Evolutionary conservation across 306 rosid species (phyloP).

Genomic region (Urtica urens): DNA sequence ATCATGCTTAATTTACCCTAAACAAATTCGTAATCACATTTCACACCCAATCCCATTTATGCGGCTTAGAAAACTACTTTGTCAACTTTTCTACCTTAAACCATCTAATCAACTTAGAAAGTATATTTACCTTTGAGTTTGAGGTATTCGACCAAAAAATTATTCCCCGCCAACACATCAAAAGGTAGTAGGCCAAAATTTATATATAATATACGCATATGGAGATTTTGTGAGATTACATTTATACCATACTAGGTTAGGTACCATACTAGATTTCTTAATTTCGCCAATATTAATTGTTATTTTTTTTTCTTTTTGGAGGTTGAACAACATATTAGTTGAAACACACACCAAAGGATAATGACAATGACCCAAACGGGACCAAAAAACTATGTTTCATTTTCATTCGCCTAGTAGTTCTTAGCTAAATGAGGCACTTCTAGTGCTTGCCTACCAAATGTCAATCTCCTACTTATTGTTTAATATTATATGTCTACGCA

Average conservation of each 20-base stretch:
- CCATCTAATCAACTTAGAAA: background rate
- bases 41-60: background rate
- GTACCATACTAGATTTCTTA: too few species aligned
- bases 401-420: background rate
- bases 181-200: background rate
- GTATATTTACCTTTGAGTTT: background rate
- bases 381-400: too few species aligned
- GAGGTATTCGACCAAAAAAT: background rate
- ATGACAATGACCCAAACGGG: constrained; percentile 7
- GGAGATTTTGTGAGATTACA: too few species aligned
- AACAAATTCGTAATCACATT: background rate
- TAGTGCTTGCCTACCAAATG: constrained; percentile 31
- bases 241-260: too few species aligned
- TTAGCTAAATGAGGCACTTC: constrained; percentile 27
- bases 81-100: background rate
- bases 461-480: background rate
- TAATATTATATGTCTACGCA: too few species aligned
- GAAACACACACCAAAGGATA: constrained; percentile 13
- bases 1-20: constrained; percentile 1
- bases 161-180: too few species aligned
- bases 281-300: too few species aligned
- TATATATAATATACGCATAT: too few species aligned
- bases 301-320: background rate
- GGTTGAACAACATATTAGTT: constrained; percentile 24
- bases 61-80: background rate